These are phyloP conservation scores for Steccherinum ochraceum DNA, from an alignment of 768 basidiomycete species.

Conservation along the genomic window DNA sequence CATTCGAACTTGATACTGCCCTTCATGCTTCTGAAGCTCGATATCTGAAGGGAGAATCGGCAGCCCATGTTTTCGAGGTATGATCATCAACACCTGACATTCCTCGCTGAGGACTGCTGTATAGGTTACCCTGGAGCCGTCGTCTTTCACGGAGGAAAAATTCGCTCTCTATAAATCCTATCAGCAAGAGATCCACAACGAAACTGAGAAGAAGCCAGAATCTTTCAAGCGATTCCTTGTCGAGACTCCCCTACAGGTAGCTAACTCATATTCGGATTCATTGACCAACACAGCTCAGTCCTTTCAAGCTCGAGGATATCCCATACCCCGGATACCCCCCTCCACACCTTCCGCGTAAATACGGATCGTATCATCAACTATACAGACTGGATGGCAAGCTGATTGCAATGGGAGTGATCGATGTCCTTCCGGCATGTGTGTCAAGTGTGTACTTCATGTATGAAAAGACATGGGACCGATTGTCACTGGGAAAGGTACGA, in stretches of 20 bases:
- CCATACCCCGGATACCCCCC: conserved; percentile 46
- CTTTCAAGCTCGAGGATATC: conserved; percentile 40
- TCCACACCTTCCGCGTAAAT: conserved; percentile 59
- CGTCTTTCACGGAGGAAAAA: conserved; percentile 76
- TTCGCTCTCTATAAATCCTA: conserved; percentile 73
- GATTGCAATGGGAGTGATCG: conserved; percentile 83
- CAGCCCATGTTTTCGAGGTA: conserved; percentile 59
- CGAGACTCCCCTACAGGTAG: conserved; percentile 65
- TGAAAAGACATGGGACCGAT: conserved; percentile 58
- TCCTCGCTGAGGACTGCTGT: neutral
- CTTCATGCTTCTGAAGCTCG: conserved; percentile 52
- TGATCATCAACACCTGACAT: neutral
- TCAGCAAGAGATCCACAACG: conserved; percentile 73
- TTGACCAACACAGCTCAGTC: neutral
- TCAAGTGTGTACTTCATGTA: conserved; percentile 91
- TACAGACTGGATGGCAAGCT: conserved; percentile 79
- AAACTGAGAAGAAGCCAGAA: conserved; percentile 40
- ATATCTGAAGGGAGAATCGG: conserved; percentile 19
- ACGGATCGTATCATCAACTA: conserved; percentile 91
- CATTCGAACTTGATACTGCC: conserved; percentile 38
- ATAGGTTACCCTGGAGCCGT: conserved; percentile 71
- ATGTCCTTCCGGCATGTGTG: conserved; percentile 83
- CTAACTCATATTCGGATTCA: conserved; percentile 14
- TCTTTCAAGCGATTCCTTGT: conserved; percentile 76
- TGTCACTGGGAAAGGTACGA: conserved; percentile 80